Conservation (phyloP, 306 rosid genomes). For the Rosa persica region DNA sequence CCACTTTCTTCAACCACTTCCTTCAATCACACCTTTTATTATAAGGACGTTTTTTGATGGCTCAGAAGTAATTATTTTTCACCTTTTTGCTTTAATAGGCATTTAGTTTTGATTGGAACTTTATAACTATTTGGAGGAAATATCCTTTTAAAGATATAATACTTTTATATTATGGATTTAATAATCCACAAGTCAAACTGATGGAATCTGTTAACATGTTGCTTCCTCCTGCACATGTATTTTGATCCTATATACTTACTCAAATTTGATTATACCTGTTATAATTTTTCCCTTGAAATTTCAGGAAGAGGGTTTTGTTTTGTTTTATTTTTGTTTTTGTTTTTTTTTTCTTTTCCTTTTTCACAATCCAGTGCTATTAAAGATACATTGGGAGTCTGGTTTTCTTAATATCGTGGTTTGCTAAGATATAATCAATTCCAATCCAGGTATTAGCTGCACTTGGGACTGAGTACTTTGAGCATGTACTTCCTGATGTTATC, state of each 20-base stretch:
- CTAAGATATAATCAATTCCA: slow-evolving; percentile 4
- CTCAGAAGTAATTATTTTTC: not conserved
- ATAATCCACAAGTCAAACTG: not conserved
- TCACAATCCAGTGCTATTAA: not conserved
- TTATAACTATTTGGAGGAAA: not conserved
- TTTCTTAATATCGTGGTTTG: not conserved
- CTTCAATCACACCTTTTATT: not conserved
- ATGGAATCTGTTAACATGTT: not conserved
- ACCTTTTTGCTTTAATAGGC: not conserved
- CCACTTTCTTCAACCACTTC: not conserved
- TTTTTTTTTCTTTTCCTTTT: not conserved
- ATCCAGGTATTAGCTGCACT: slow-evolving; percentile 90
- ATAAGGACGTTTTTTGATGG: not conserved
- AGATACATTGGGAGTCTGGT: not conserved
- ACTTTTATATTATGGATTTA: not conserved
- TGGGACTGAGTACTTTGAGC: slow-evolving; percentile 80
- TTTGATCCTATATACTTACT: not conserved
- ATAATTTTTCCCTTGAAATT: not conserved
- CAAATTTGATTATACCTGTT: not conserved
- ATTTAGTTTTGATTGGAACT: not conserved
- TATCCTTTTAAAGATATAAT: not conserved
- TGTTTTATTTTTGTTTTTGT: too few species aligned
- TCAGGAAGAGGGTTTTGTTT: not conserved
- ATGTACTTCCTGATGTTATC: slow-evolving; percentile 88
- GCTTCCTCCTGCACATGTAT: not conserved